Evolutionary conservation across 148 eudicot genomes (phyloP), one percentile per base, ranked within the genome.

Genomic region (Oxyria digyna): DNA sequence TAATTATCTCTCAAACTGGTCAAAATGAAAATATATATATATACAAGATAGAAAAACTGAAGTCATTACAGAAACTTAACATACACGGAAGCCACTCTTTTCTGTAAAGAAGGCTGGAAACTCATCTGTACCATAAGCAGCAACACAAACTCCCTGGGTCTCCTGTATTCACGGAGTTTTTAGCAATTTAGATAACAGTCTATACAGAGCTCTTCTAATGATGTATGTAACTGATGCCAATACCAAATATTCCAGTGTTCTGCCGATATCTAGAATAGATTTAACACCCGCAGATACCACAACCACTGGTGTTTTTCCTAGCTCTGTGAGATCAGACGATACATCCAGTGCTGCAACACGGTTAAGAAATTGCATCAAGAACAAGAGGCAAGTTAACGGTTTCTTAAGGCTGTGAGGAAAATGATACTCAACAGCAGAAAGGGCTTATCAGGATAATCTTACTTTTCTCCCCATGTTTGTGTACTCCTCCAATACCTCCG

Each of bases 401-500:
- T 15, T 52, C 62, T 13, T n/a, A n/a, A n/a, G n/a, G n/a, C n/a
- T n/a, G n/a, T n/a, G n/a, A n/a, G n/a, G n/a, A n/a, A n/a, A n/a
- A n/a, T n/a, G n/a, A n/a, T n/a, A n/a, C n/a, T n/a, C n/a, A n/a
- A n/a, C n/a, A n/a, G n/a, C n/a, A n/a, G n/a, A n/a, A n/a, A n/a
- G n/a, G 38, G 6, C 29, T 35, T 15, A 32, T 74, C 43, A 68
- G 13, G 40, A 45, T 20, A 27, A 55, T 33, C 81, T 77, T 78
- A 94, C 99, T 85, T 68, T 77, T 82, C 81, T 95, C 94, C 69
- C 97, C 97, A 77, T 85, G 85, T 72, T 92, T 85, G 71, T 95
- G 99, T 40, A 95, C 99, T 78, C 99, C 99, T 20, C 99, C 99
- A 54, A 85, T 87, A 43, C 97, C 99, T 23, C 99, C 99, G 8